Evolutionary conservation across 768 basidiomycete genomes (phyloP), one percentile per base, ranked within the genome.

Genomic region (Auriscalpium orientale): DNA sequence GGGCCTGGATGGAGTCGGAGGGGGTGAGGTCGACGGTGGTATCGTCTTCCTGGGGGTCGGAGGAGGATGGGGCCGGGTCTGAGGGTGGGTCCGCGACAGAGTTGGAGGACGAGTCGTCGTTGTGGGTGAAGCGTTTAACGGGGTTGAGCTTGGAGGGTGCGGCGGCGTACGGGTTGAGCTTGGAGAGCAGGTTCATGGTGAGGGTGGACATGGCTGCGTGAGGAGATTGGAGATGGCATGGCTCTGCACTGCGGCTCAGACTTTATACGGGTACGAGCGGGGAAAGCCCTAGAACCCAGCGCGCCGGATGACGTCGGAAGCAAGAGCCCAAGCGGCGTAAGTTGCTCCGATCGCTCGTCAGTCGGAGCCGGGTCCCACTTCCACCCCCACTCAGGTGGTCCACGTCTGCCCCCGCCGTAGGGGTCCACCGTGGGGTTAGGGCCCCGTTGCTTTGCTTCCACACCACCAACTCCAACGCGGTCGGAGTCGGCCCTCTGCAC

Each of bases 1-100:
- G 28, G 28, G 28, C 28, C 8, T 48, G 44, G 28, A 55, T 49
- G 36, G 58, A 57, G 8, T 59, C 59, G 16, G 58, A 38, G 11
- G 51, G 49, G 15, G 43, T 56, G 6, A n/a, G 12, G 16, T 58
- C 58, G 18, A n/a, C 16, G 12, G 46, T 18, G 22, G 45, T 44
- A 10, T 58, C 40, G 3, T 48, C 2, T 7, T 54, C 56, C 16
- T 36, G 1, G 12, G 2, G 7, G 16, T 35, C 9, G 40, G 38
- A 18, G 1, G 8, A 11, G 40, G 40, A 8, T 43, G 40, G 11
- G 22, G 46, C 5, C 18, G 34, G 15, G 13, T 50, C 18, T 1
- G 21, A 43, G 40, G 40, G 28, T 7, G 28, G 18, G 40, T 18
- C 40, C 4, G 40, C 6, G 40, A 15, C 40, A 8, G 40, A 43